Conservation (phyloP, 148 eudicot species). For the Spergularia marina region DNA sequence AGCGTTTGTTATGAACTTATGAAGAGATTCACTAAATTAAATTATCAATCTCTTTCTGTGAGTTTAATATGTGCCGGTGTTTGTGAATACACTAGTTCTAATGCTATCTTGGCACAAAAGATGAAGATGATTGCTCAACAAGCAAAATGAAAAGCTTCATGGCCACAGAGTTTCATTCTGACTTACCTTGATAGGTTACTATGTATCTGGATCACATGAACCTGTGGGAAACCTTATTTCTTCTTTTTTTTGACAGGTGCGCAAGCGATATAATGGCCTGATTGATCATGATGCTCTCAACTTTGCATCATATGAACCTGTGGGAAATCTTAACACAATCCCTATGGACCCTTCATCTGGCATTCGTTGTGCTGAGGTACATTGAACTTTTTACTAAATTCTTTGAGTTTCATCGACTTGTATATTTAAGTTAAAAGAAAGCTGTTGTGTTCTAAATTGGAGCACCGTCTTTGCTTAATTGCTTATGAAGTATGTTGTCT, state of each 20-base stretch:
- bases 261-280: constrained; percentile 5
- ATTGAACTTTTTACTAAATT: not conserved
- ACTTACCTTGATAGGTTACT: not conserved
- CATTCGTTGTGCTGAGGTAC: constrained; percentile 25
- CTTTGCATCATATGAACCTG: constrained; percentile 21
- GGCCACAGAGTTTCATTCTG: too few relatives aligned
- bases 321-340: not conserved
- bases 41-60: not conserved
- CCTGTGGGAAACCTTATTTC: not conserved
- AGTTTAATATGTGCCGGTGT: not conserved
- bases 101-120: too few relatives aligned
- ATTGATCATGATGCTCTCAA: constrained; percentile 10
- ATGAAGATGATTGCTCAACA: too few relatives aligned
- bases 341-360: constrained; percentile 1
- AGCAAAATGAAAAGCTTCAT: too few relatives aligned
- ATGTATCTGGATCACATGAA: not conserved
- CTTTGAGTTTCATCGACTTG: not conserved
- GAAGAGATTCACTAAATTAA: too few relatives aligned
- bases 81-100: not conserved
- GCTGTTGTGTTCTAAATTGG: too few relatives aligned
- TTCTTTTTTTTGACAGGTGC: not conserved
- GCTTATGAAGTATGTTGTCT: not conserved
- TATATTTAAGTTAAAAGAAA: too few relatives aligned
- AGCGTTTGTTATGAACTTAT: not conserved
- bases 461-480: not conserved